Percentiles rank a stretch among this genome's conserved stretches.
These are phyloP conservation scores for Coleophoma eucalyptorum DNA, from an alignment of 2,329 filamentous ascomycete genomes.

Conservation along the genomic window DNA sequence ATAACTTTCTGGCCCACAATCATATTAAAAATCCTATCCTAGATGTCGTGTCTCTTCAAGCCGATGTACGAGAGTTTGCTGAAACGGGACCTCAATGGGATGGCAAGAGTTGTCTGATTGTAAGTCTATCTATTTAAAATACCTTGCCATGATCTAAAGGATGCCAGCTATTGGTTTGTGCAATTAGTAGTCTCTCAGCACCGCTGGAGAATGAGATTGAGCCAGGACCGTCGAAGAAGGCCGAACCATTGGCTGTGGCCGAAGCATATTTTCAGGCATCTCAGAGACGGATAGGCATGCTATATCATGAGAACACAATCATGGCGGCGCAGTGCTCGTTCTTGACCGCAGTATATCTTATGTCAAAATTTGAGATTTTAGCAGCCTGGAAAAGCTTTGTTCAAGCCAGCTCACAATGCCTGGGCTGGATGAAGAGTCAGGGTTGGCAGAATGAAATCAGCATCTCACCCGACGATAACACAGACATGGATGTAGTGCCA, in stretches of 20 bases:
- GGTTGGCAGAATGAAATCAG: not conserved
- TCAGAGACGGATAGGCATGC: slow-evolving; percentile 17
- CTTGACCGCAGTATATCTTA: slow-evolving; percentile 17
- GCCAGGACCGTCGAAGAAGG: slow-evolving; percentile 7
- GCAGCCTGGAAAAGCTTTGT: slow-evolving; percentile 18
- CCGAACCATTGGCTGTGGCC: slow-evolving; percentile 1
- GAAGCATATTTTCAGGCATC: slow-evolving; percentile 16
- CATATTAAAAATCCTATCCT: slow-evolving; percentile 20
- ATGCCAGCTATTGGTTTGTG: slow-evolving; percentile 15
- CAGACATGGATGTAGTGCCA: not conserved
- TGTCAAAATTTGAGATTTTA: slow-evolving; percentile 15
- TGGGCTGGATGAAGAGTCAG: slow-evolving; percentile 4
- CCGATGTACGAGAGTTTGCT: slow-evolving; percentile 8
- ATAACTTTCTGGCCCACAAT: slow-evolving; percentile 17
- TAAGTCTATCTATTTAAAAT: slow-evolving; percentile 2
- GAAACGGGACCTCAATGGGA: slow-evolving; percentile 16
- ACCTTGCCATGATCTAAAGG: not conserved
- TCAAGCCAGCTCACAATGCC: slow-evolving; percentile 12
- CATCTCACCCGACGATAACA: not conserved
- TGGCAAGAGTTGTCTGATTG: slow-evolving; percentile 16
- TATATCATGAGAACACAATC: slow-evolving; percentile 16
- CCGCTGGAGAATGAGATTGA: slow-evolving; percentile 3
- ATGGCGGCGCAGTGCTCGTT: slow-evolving; percentile 16
- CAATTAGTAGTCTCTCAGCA: slow-evolving; percentile 14
- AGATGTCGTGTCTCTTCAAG: slow-evolving; percentile 12